Base-by-base conservation (phyloP, 2,329 filamentous ascomycete species). In the Claviceps cyperi region DNA sequence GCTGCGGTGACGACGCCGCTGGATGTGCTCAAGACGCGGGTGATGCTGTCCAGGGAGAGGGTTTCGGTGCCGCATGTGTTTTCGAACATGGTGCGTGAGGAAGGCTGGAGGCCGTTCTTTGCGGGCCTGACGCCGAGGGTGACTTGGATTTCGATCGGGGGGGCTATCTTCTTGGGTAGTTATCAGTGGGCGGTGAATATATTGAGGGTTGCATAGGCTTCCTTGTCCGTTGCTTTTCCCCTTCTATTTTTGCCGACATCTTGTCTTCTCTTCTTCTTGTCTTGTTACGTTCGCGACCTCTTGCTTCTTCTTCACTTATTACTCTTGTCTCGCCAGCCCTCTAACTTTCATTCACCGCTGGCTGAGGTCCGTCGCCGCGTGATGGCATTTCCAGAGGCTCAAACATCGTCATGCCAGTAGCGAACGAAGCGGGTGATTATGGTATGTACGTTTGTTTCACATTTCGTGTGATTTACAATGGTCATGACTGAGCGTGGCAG, bases 11-110 rank as follows among this genome's bases (percentile, higher is more conserved):
- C 92, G 22, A 98, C 92, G 48, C 92, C 92, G 39, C 69, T 98
- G 54, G 92, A 98, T 68, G 92, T 98, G 54, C 73, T 98, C 57
- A 98, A 98, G 79, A 98, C 92, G 56, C 75, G 92, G 55, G 83
- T 97, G 67, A 98, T 98, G 92, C 72, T 98, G 57, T 84, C 86
- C 14, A 76, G 80, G 60, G 78, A 83, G 71, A 78, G 72, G 58
- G 78, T 77, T 63, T 76, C 73, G 13, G 75, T 80, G 55, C 64
- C 69, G 36, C 64, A 66, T 4, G 73, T 95, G 53, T 70, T 91
- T 54, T 71, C 69, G 48, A 69, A 73, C 19, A 85, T 96, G 51
- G 69, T 81, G 60, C 69, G 67, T 46, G 75, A 82, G 50, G 76
- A 80, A 54, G 85, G 86, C 1, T 63, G 78, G 5, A 68, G 74